Evolutionary conservation across 2,329 filamentous ascomycete species (phyloP), one percentile per base, ranked within the genome.

Genomic region (Pezicula rhizophila): DNA sequence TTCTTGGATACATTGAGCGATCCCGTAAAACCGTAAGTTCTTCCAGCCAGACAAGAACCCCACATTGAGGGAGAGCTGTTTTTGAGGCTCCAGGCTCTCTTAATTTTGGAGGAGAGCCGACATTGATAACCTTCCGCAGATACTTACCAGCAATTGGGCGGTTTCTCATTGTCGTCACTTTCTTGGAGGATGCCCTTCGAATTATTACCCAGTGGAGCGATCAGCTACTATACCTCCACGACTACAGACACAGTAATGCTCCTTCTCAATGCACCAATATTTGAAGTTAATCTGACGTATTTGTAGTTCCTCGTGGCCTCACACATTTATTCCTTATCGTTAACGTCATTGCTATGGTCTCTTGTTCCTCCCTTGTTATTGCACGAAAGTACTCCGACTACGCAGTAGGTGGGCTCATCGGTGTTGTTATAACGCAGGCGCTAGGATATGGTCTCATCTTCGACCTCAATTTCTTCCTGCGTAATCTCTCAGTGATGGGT

Each of bases 391-490:
- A 95, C 76, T 93, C 89, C 57, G 92, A 95, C 70, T 92, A 90
- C 70, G 93, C 92, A 51, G 93, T 97, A 51, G 82, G 75, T 53
- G 93, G 92, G 54, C 86, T 99, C 55, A 87, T 96, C 68, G 86
- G 76, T 46, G 93, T 99, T 46, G 92, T 99, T 46, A 70, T 99
- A 54, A 85, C 90, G 31, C 93, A 99, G 72, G 93, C 92, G 17
- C 80, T 99, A 48, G 93, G 93, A 61, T 99, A 99, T 68, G 93
- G 93, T 51, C 80, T 99, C 54, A 96, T 99, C 70, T 97, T 99
- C 69, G 93, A 99, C 70, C 81, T 97, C 66, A 99, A 97, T 82
- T 99, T 99, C 79, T 99, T 99, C 84, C 86, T 99, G 57, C 91
- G 93, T 72, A 99, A 99, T 68, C 78, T 99, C 53, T 96, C 90